Evolutionary conservation across 257 asterid species (phyloP), one percentile per base, ranked within the genome.

Genomic region (Rubia yunnanensis): DNA sequence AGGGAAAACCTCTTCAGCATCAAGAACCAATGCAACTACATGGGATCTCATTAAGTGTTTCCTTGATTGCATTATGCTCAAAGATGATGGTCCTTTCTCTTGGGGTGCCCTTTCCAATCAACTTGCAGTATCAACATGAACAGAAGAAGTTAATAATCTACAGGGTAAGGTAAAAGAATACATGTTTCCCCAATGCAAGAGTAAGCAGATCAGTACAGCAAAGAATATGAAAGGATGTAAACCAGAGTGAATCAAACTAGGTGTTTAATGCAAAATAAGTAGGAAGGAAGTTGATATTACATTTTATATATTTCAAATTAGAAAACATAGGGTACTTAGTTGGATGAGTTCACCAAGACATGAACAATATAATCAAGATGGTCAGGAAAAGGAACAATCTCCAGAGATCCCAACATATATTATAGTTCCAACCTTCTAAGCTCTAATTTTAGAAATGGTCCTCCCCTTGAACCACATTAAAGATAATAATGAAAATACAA

Each of bases 41-140:
- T 92, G 98, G 52, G 98, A 96, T 82, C 98, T 79, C 98, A 89
- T n/a, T n/a, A n/a, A n/a, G n/a, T n/a, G n/a, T n/a, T n/a, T n/a
- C n/a, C n/a, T n/a, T n/a, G n/a, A n/a, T n/a, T n/a, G n/a, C n/a
- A n/a, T n/a, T n/a, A n/a, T n/a, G n/a, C n/a, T n/a, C n/a, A n/a
- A n/a, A n/a, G n/a, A n/a, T n/a, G n/a, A n/a, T n/a, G n/a, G n/a
- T n/a, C n/a, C n/a, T n/a, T n/a, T n/a, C n/a, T n/a, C n/a, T n/a
- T n/a, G n/a, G n/a, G n/a, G n/a, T n/a, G n/a, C n/a, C n/a, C n/a
- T n/a, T n/a, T n/a, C n/a, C 83, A 72, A 74, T 96, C 98, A 92
- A 69, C 98, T 96, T 60, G 98, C 96, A 13, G 98, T 92, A 77
- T 89, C 96, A 71, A 92, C 98, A 96, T 91, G 61, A 70, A 78